Conservation (phyloP, 2,329 filamentous ascomycete genomes). For the Trichoderma sp. region DNA sequence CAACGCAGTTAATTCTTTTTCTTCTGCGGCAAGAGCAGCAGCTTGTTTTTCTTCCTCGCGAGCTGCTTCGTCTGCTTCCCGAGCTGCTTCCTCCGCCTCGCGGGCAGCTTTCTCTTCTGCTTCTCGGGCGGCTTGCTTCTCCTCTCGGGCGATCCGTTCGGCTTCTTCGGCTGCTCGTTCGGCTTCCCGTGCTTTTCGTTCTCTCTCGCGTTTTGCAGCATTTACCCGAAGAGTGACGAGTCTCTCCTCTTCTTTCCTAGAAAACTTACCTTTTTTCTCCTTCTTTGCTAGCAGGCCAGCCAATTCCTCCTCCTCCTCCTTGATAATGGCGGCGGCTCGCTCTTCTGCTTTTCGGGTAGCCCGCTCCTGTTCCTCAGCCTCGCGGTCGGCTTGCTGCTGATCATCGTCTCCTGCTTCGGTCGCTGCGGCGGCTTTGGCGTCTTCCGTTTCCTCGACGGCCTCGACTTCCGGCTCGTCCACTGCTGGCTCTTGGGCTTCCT, state of each 20-base stretch:
- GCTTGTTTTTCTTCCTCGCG: constrained; percentile 27
- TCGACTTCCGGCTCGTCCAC: constrained; percentile 31
- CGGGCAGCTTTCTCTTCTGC: constrained; percentile 23
- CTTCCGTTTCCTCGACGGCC: constrained; percentile 32
- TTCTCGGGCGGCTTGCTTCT: constrained; percentile 21
- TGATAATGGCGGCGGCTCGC: constrained; percentile 24
- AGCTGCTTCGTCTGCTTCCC: constrained; percentile 26
- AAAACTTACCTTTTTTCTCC: constrained; percentile 26
- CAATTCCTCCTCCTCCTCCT: constrained; percentile 47
- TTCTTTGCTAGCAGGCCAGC: constrained; percentile 39
- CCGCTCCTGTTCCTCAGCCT: constrained; percentile 30
- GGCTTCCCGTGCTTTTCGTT: constrained; percentile 13
- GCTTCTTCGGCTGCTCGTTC: constrained; percentile 20
- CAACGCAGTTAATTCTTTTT: constrained; percentile 46
- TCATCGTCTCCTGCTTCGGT: constrained; percentile 40
- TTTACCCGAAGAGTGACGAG: constrained; percentile 2
- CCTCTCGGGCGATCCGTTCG: constrained; percentile 24
- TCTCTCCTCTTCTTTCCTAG: constrained; percentile 26
- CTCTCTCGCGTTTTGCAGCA: constrained; percentile 14
- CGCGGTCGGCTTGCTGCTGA: constrained; percentile 32
- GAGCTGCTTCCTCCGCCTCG: constrained; percentile 25
- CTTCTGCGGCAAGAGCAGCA: constrained; percentile 37
- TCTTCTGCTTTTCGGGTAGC: constrained; percentile 34
- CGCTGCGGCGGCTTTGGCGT: constrained; percentile 35
- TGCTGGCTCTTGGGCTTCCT: background rate